These are phyloP conservation scores for Lycium barbarum DNA, from an alignment of 257 asterid genomes.

Conservation along the genomic window DNA sequence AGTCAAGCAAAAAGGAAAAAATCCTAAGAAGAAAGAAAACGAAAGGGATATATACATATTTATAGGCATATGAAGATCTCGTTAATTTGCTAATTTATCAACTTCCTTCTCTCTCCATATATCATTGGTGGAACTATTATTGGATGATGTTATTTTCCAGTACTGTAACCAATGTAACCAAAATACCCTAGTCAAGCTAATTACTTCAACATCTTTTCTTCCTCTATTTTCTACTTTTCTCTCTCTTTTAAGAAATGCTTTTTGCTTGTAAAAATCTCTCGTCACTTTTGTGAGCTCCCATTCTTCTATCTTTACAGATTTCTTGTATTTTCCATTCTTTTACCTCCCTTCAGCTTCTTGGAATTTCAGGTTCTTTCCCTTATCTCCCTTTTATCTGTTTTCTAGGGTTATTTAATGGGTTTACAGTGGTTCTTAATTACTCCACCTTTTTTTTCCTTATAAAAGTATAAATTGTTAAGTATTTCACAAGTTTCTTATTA, in stretches of 20 bases:
- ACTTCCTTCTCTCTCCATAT: not conserved
- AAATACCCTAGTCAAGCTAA: constrained; percentile 1
- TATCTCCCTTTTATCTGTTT: constrained; percentile 12
- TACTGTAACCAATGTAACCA: not conserved
- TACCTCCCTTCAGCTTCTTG: not conserved
- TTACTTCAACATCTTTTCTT: too few relatives aligned
- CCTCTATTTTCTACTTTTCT: not conserved
- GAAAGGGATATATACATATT: not conserved
- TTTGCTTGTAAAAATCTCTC: not conserved
- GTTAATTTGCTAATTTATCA: not conserved
- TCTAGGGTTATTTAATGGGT: not conserved
- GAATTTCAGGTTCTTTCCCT: constrained; percentile 29
- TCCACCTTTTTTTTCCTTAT: not conserved
- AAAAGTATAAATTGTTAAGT: not conserved
- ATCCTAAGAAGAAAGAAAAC: not conserved
- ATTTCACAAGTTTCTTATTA: not conserved
- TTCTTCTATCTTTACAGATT: not conserved
- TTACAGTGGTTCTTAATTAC: too few relatives aligned
- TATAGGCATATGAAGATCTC: too few relatives aligned
- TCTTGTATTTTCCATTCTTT: constrained; percentile 21
- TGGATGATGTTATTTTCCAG: not conserved
- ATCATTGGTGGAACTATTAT: not conserved
- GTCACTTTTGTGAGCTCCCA: not conserved
- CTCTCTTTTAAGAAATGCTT: not conserved
- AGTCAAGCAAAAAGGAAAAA: not conserved